Conservation (phyloP, 805 yeast genomes). For the Ogataea glucozyma region DNA sequence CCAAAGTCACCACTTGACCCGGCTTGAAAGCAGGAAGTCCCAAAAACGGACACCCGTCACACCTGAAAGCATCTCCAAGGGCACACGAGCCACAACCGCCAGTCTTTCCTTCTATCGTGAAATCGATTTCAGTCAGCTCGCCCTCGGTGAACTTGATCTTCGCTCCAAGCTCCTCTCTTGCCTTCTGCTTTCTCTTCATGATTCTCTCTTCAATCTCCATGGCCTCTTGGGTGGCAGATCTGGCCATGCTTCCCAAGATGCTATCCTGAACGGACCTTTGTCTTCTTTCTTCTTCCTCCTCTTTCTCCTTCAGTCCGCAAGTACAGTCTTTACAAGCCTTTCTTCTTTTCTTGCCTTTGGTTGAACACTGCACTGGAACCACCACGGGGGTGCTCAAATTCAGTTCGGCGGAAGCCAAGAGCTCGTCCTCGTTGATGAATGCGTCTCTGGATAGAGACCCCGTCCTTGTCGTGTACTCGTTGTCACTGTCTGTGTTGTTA, state of each 20-base stretch:
- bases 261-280: constrained; percentile 47
- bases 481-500: constrained; percentile 27
- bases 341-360: constrained; percentile 62
- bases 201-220: constrained; percentile 51
- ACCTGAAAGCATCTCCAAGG: constrained; percentile 96
- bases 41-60: constrained; percentile 96
- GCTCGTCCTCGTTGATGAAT: constrained; percentile 58
- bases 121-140: constrained; percentile 88
- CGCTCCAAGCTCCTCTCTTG: constrained; percentile 18
- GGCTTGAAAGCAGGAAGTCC: constrained; percentile 99
- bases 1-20: constrained; percentile 84
- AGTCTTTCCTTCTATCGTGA: constrained; percentile 94
- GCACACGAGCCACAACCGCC: constrained; percentile 98
- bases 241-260: constrained; percentile 48
- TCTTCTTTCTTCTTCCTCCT: constrained; percentile 59
- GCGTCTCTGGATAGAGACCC: constrained; percentile 38
- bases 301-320: constrained; percentile 91
- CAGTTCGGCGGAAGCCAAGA: constrained; percentile 38
- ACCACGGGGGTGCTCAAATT: constrained; percentile 39
- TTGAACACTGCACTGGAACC: constrained; percentile 56
- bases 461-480: constrained; percentile 8
- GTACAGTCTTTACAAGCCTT: constrained; percentile 98
- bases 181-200: constrained; percentile 35
- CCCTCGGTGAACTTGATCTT: constrained; percentile 47
- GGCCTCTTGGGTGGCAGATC: constrained; percentile 54